Evolutionary conservation across 768 basidiomycete species (phyloP), one percentile per base, ranked within the genome.

Genomic region (Amanita rimosa): DNA sequence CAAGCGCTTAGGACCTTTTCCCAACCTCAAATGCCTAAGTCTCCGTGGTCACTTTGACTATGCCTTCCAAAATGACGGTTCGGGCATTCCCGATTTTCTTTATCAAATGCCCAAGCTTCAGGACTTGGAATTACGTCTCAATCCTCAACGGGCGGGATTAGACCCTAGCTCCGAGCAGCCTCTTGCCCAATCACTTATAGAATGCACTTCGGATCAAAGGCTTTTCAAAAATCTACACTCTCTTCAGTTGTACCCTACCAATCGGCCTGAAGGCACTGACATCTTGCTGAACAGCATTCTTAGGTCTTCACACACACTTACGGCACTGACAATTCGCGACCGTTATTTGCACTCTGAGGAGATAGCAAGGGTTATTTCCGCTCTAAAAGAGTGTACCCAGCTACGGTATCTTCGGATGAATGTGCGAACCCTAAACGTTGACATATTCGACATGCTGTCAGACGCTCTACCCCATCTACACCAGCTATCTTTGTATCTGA

Each of bases 231-330:
- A 60, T 27, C 55, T 70, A 14, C 57, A 58, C n/a, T 46, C 51
- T 6, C 54, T 76, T 22, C 65, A 71, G 17, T 58, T 76, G 27
- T 74, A 70, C 52, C 73, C 72, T 1, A 70, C 72, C 3, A 59
- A 57, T 35, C 58, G 58, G 29, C 45, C 47, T 10, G 53, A 40
- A 34, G 71, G 71, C 0, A 64, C 71, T 26, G 56, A 67, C 17
- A 57, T 65, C 3, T 57, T 72, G 9, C 44, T 66, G 3, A 52
- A 53, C 5, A 64, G 62, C 45, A 60, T 71, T 17, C 41, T 60
- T 4, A 59, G 64, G 1, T 64, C 67, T 1, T 55, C 62, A 1
- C 42, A 58, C 0, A 66, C 66, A 1, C 55, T 76, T 19, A 60
- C 54, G 9, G 55, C 53, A 0, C 56, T 76, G 1, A 60, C 57